These are phyloP conservation scores for Musa beccarii DNA, from an alignment of 176 grass and related monocot species.

Conservation along the genomic window DNA sequence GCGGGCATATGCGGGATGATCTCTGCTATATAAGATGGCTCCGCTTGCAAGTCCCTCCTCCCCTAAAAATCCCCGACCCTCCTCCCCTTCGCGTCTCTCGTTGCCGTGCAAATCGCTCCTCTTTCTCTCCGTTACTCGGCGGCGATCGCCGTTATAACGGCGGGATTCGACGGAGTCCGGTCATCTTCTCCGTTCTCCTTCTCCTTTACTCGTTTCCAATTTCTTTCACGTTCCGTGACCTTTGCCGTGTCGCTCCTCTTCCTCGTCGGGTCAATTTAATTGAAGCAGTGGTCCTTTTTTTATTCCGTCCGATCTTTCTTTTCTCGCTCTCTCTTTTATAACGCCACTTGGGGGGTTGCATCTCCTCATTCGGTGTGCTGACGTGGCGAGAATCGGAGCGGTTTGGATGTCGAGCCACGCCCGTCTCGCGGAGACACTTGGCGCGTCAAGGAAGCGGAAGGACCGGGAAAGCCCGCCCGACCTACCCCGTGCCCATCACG, in stretches of 20 bases:
- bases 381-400: not conserved
- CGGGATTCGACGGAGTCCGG: not conserved
- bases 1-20: not conserved
- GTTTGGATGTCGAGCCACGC: not conserved
- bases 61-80: not conserved
- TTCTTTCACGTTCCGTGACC: not conserved
- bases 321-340: not conserved
- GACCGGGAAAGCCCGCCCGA: slow-evolving; percentile 7
- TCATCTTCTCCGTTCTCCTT: not conserved
- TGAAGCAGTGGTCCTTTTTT: no score
- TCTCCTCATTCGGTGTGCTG: not conserved
- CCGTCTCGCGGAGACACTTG: not conserved
- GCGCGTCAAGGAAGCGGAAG: slow-evolving; percentile 16
- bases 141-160: not conserved
- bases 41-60: not conserved
- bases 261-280: not conserved
- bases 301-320: no score
- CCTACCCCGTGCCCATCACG: not conserved
- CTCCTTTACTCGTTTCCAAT: not conserved
- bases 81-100: not conserved
- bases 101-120: not conserved
- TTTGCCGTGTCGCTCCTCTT: not conserved
- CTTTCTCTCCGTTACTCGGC: not conserved
- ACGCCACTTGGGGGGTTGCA: not conserved
- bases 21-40: not conserved